Evolutionary conservation across 257 asterid species (phyloP).

Genomic region (Apocynum venetum): DNA sequence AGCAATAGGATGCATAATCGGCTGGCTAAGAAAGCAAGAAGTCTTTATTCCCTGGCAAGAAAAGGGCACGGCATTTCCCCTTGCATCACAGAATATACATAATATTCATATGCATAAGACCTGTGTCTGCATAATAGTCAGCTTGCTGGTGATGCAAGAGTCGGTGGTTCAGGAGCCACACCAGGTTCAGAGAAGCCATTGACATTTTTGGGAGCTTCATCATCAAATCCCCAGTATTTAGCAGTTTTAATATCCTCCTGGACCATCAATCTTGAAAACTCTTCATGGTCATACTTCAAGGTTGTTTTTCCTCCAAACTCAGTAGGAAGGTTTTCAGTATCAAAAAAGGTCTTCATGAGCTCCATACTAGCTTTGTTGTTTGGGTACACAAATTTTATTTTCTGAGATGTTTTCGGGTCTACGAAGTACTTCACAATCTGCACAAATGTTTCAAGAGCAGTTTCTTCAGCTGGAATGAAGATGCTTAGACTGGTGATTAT

Average conservation of each 20-base stretch:
- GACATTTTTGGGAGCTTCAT: constrained; percentile 2
- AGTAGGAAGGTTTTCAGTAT: constrained; percentile 66
- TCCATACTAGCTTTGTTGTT: constrained; percentile 61
- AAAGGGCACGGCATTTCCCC: background rate
- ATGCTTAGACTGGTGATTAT: background rate
- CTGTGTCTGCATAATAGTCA: constrained; percentile 5
- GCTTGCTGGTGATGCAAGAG: constrained; percentile 35
- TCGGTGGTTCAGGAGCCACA: constrained; percentile 20
- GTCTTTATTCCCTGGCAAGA: background rate
- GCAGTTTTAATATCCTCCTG: constrained; percentile 70
- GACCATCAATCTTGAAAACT: constrained; percentile 71
- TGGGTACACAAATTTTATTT: constrained; percentile 64
- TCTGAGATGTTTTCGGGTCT: constrained; percentile 54
- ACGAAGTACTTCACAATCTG: constrained; percentile 71
- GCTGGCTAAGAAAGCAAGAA: background rate
- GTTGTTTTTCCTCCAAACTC: constrained; percentile 87
- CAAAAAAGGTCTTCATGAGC: constrained; percentile 62
- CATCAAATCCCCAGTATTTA: constrained; percentile 54
- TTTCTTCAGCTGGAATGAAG: background rate
- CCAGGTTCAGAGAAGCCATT: constrained; percentile 14
- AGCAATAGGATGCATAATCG: background rate
- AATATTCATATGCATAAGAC: no score
- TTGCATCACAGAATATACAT: background rate
- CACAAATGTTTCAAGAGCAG: constrained; percentile 11
- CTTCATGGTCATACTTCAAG: constrained; percentile 65